These are phyloP conservation scores for Omphalotus guepiniiformis DNA, from an alignment of 768 basidiomycete genomes.

Conservation along the genomic window DNA sequence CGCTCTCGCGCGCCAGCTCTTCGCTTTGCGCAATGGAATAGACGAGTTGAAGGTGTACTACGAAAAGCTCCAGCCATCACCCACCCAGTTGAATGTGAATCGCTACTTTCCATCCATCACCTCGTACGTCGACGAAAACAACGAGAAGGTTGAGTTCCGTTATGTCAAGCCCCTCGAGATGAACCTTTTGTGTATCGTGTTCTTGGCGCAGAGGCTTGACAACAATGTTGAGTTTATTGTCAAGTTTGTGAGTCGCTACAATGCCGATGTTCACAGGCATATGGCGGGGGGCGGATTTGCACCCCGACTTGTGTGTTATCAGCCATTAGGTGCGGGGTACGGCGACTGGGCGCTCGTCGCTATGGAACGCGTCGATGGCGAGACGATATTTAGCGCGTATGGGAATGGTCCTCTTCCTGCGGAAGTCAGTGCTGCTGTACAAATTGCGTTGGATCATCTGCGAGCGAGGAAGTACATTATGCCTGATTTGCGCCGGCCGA, in stretches of 20 bases:
- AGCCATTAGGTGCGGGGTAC: slow-evolving; percentile 10
- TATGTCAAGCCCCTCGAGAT: slow-evolving; percentile 18
- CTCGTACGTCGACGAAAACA: slow-evolving; percentile 5
- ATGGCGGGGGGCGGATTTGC: slow-evolving; percentile 20
- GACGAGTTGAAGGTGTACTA: slow-evolving; percentile 18
- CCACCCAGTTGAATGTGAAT: neutral
- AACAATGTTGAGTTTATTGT: slow-evolving; percentile 18
- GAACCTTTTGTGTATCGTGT: slow-evolving; percentile 16
- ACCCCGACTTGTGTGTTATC: slow-evolving; percentile 20
- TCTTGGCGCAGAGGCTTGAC: slow-evolving; percentile 14
- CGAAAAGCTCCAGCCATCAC: slow-evolving; percentile 10
- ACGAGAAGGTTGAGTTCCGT: slow-evolving; percentile 14
- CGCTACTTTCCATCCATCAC: slow-evolving; percentile 21
- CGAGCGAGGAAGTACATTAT: neutral
- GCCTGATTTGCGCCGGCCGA: slow-evolving; percentile 3
- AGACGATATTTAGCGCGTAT: slow-evolving; percentile 1
- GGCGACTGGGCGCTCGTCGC: slow-evolving; percentile 22
- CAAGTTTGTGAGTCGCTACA: slow-evolving; percentile 30
- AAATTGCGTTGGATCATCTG: neutral
- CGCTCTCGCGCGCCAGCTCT: slow-evolving; percentile 19
- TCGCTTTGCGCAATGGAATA: slow-evolving; percentile 19
- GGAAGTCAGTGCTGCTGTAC: neutral
- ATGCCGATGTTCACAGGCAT: slow-evolving; percentile 17
- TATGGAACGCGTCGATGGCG: slow-evolving; percentile 24
- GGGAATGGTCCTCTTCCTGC: neutral